A percentile compares a stretch with the other conserved stretches of the same genome.
phyloP scores from a whole-genome alignment of 2,329 filamentous ascomycete genomes.

The Claviceps quebecensis region DNA sequence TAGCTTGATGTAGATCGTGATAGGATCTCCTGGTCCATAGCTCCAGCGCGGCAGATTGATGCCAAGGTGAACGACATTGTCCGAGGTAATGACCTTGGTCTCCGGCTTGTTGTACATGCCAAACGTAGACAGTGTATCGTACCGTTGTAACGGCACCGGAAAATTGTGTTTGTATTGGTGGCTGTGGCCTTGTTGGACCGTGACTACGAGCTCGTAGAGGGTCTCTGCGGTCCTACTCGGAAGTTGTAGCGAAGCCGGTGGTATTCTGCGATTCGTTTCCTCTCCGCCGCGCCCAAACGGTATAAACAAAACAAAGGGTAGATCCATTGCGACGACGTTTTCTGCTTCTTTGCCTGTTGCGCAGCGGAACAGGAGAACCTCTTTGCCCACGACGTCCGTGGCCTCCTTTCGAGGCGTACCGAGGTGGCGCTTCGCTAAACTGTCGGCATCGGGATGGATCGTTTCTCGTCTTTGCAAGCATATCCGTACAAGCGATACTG shows the following conservation, averaged over 20 bases:
- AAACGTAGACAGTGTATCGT: slow-evolving; percentile 94
- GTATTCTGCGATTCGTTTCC: slow-evolving; percentile 78
- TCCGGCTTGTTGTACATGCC: slow-evolving; percentile 99
- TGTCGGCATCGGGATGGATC: slow-evolving; percentile 92
- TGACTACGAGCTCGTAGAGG: slow-evolving; percentile 91
- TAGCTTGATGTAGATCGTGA: slow-evolving; percentile 90
- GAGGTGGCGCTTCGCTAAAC: slow-evolving; percentile 80
- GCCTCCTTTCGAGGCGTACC: slow-evolving; percentile 83
- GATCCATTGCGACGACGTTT: slow-evolving; percentile 84
- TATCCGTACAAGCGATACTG: slow-evolving; percentile 86
- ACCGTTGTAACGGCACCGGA: slow-evolving; percentile 78
- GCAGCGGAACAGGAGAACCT: slow-evolving; percentile 83
- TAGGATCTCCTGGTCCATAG: slow-evolving; percentile 87
- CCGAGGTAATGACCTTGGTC: slow-evolving; percentile 68
- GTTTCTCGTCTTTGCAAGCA: slow-evolving; percentile 86
- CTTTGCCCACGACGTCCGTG: slow-evolving; percentile 86
- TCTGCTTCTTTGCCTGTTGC: slow-evolving; percentile 73
- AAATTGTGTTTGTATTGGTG: slow-evolving; percentile 85
- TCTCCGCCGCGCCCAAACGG: slow-evolving; percentile 85
- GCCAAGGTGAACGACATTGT: slow-evolving; percentile 81
- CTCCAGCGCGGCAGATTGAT: slow-evolving; percentile 93
- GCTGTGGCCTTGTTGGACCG: slow-evolving; percentile 77
- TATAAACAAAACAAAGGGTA: slow-evolving; percentile 95
- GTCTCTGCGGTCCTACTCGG: slow-evolving; percentile 92
- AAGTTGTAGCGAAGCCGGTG: slow-evolving; percentile 80